Evolutionary conservation across 352 stramenopile species (phyloP).

Genomic region (Phytopythium boreale): DNA sequence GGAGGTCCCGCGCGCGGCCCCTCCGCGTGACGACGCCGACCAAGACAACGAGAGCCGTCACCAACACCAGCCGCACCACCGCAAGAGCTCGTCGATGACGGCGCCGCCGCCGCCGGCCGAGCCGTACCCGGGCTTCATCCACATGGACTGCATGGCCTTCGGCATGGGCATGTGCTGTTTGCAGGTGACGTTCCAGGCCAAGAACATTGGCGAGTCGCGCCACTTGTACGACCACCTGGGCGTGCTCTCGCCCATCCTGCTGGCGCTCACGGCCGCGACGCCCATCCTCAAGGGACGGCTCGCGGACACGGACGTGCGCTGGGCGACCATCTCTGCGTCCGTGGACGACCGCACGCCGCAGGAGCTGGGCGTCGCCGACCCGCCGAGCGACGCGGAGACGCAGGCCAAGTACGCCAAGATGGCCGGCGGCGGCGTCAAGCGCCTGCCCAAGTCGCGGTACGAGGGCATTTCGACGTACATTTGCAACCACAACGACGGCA

Average conservation of each 20-base stretch:
- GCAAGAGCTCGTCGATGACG: conserved; percentile 55
- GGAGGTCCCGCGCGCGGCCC: conserved; percentile 8
- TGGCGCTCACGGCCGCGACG: conserved; percentile 98
- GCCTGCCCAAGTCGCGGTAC: conserved; percentile 95
- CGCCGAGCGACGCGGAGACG: conserved; percentile 42
- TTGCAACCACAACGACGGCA: conserved; percentile 87
- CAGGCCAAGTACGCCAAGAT: conserved; percentile 86
- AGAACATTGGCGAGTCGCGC: conserved; percentile 97
- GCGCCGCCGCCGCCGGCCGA: conserved; percentile 49
- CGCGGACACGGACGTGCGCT: conserved; percentile 91
- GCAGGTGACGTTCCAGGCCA: conserved; percentile 98
- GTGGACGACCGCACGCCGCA: conserved; percentile 95
- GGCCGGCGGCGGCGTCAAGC: conserved; percentile 90
- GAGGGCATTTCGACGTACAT: conserved; percentile 90
- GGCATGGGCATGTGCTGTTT: conserved; percentile 99
- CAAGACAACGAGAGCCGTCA: conserved; percentile 5
- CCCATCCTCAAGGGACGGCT: conserved; percentile 95
- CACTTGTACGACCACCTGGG: conserved; percentile 99
- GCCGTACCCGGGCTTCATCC: conserved; percentile 89
- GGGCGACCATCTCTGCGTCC: conserved; percentile 96
- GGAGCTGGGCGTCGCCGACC: conserved; percentile 50
- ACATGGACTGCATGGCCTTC: conserved; percentile 99
- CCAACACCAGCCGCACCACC: conserved; percentile 15
- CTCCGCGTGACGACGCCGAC: background rate
- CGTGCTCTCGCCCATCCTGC: conserved; percentile 98